Base-by-base conservation (phyloP, 2,329 filamentous ascomycete species). In the Periconia sp. region DNA sequence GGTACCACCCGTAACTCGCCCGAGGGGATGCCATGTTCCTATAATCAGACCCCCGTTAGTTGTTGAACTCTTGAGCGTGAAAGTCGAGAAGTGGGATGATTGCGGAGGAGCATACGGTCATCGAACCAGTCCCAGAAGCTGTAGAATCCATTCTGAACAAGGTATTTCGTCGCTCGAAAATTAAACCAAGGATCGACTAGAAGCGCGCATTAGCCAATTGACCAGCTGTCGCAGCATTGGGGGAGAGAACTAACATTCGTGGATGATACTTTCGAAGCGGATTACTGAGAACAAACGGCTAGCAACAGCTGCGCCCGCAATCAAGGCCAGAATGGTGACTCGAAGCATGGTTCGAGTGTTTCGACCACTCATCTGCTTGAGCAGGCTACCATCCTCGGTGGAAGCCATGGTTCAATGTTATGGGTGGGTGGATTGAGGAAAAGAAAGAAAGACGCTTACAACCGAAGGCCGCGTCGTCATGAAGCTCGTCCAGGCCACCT, bases 51-150 rank as follows among this genome's bases (percentile, higher is more conserved):
- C 52, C 41, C 3, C 63, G 58, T 65, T 50, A 56, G 57, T 50
- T 57, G n/a, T 23, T 37, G 45, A 35, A 44, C 17, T 13, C 47
- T 17, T 20, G 35, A 17, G 40, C 41, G 30, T 41, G 33, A 31
- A 27, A 31, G 20, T 30, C 20, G 52, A 19, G 37, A 23, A 27
- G 47, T 30, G 31, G 54, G 45, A 23, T 40, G 54, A 57, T 43
- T 46, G 56, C 47, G 45, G 58, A 59, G 58, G 50, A 30, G 73
- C 85, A 60, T 81, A 88, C 94, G 88, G 81, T 99, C 94, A 77
- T 99, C 94, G 72, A 99, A 99, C 94, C 94, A 99, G 76, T 99
- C 93, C 94, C 94, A 99, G 75, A 99, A 99, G 76, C 90, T 92
- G 77, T 96, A 95, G 80, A 99, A 97, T 68, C 94, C 94, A 86